Evolutionary conservation across 495 filamentous ascomycete species (phyloP).

Genomic region (Tuber magnatum): DNA sequence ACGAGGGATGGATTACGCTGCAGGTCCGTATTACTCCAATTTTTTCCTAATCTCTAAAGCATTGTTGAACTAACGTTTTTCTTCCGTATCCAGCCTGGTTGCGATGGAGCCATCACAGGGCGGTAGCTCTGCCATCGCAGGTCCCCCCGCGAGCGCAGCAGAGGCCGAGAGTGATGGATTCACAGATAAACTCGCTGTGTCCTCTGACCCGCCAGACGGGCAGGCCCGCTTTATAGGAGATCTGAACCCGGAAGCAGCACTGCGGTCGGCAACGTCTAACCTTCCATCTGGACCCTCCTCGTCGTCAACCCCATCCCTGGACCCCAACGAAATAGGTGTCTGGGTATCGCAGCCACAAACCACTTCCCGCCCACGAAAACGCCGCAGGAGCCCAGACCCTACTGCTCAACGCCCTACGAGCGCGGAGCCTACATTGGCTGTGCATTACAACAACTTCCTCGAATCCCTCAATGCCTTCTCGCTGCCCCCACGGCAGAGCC

Average conservation of each 20-base stretch:
- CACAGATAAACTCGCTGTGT: background rate
- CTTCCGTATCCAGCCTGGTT: background rate
- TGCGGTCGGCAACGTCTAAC: constrained; percentile 43
- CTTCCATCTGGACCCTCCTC: constrained; percentile 5
- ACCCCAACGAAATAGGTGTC: constrained; percentile 45
- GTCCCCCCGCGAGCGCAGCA: background rate
- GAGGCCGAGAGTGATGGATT: background rate
- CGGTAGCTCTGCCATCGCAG: background rate
- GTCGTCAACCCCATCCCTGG: constrained; percentile 38
- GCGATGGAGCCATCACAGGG: background rate
- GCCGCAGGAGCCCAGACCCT: constrained; percentile 42
- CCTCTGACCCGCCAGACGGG: background rate
- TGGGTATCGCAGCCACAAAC: constrained; percentile 44
- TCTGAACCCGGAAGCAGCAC: constrained; percentile 48
- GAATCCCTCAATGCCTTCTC: constrained; percentile 25
- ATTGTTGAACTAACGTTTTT: background rate
- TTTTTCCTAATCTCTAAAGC: background rate
- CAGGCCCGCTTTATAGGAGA: constrained; percentile 47
- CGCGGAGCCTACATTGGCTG: background rate
- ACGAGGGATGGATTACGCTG: constrained; percentile 33
- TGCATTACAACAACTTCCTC: constrained; percentile 11
- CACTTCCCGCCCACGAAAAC: constrained; percentile 22
- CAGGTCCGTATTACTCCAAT: constrained; percentile 16
- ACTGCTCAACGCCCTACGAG: background rate
- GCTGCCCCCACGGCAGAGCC: constrained; percentile 20